Percentiles rank a stretch among this genome's conserved stretches.
Conservation (phyloP, 2,329 filamentous ascomycete genomes). For the Scolecobasidium constrictum region DNA sequence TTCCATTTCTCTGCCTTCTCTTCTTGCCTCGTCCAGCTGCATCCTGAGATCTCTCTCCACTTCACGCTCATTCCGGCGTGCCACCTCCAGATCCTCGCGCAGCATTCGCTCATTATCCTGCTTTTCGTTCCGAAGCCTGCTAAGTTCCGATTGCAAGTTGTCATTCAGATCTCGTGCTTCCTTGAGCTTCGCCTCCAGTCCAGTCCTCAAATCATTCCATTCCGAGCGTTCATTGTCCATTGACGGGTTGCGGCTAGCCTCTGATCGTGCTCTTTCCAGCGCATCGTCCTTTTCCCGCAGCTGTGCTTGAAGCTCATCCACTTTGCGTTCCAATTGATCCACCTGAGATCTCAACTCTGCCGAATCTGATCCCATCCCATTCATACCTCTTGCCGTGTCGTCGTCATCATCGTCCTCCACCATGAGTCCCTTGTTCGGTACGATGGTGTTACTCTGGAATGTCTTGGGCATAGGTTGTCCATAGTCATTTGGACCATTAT, state of each 20-base stretch:
- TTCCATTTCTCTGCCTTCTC: constrained; percentile 13
- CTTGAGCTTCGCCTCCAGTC: constrained; percentile 62
- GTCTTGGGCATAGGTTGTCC: constrained; percentile 76
- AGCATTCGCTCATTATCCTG: constrained; percentile 51
- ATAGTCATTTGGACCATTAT: constrained; percentile 42
- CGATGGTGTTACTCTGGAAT: constrained; percentile 89
- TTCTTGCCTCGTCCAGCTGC: constrained; percentile 43
- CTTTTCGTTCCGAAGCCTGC: constrained; percentile 60
- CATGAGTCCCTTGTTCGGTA: constrained; percentile 96
- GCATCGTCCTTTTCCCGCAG: constrained; percentile 64
- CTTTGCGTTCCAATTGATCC: constrained; percentile 59
- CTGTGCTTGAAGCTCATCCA: constrained; percentile 59
- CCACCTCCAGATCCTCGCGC: constrained; percentile 42
- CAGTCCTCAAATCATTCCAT: constrained; percentile 53
- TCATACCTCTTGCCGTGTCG: constrained; percentile 29
- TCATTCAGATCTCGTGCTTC: constrained; percentile 68
- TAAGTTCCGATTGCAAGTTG: constrained; percentile 69
- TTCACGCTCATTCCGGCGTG: constrained; percentile 16
- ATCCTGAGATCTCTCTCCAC: constrained; percentile 52
- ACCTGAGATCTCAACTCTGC: constrained; percentile 75
- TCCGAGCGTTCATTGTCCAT: constrained; percentile 56
- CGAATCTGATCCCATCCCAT: constrained; percentile 44
- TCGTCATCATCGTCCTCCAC: constrained; percentile 80
- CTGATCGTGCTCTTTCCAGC: constrained; percentile 33
- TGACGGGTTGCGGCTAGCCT: constrained; percentile 20